Evolutionary conservation across 2,329 filamentous ascomycete species (phyloP), one percentile per base, ranked within the genome.

Genomic region (Exophiala sp.): DNA sequence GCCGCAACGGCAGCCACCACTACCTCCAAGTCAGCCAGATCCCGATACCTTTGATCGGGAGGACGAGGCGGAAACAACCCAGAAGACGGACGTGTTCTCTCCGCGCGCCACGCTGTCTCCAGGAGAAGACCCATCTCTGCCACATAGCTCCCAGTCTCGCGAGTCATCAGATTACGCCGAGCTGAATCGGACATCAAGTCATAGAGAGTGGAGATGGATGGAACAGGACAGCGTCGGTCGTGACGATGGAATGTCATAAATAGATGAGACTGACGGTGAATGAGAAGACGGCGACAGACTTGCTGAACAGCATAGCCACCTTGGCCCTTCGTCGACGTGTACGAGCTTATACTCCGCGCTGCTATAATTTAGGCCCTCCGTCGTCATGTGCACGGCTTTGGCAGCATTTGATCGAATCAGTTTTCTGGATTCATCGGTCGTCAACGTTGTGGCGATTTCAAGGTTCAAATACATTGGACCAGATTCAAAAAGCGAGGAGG

Each of bases 31-130:
- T 7, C 49, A 56, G 8, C 53, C 53, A 16, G 53, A 48, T 16
- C 53, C 53, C 3, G 53, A 56, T 19, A 50, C 41, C 9, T 52
- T 56, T 24, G 53, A 56, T 35, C 23, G 37, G 10, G 50, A 49
- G 2, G 34, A 47, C 5, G 44, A 47, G 29, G 38, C 46, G 13
- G 14, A n/a, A 19, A 53, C 23, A 30, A 43, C 14, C 22, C 43
- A 24, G 11, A 10, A 13, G 9, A 30, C 30, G 24, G 38, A 49
- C 7, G 14, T 29, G 3, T 35, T 27, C n/a, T 29, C 41, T n/a
- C 43, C 43, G 14, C 50, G 50, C 16, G 46, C 48, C 39, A 44
- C 44, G 11, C 29, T 41, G 6, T 23, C 40, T 18, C 42, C 45
- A 7, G 42, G 35, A 23, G 46, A 53, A 9, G 50, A 53, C 8